Evolutionary conservation across 176 grass and related monocot species (phyloP).

Genomic region (Oropetium thomaeum): DNA sequence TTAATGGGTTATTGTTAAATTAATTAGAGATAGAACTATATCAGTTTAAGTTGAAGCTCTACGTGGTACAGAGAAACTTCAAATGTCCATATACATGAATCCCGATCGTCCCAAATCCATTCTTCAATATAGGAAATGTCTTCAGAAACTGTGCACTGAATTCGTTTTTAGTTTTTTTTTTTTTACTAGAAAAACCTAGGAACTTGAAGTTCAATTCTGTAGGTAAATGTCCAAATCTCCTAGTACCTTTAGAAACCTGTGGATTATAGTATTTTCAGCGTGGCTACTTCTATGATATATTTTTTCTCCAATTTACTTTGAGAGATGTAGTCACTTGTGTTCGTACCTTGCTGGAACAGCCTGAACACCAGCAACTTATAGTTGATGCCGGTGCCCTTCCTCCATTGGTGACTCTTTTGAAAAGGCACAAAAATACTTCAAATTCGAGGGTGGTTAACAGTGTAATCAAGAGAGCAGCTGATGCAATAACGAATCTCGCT

Average conservation of each 20-base stretch:
- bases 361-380: constrained; percentile 98
- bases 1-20: constrained; percentile 14
- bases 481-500: constrained; percentile 99
- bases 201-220: neutral
- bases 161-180: too few relatives aligned
- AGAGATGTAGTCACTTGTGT: constrained; percentile 13
- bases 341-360: constrained; percentile 53
- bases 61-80: neutral
- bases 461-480: constrained; percentile 94
- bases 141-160: constrained; percentile 6
- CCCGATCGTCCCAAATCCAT: neutral
- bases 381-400: constrained; percentile 97
- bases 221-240: neutral
- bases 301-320: constrained; percentile 12
- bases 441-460: constrained; percentile 80
- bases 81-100: neutral
- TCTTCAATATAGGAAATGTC: neutral
- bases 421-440: constrained; percentile 65
- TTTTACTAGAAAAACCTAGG: neutral
- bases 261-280: constrained; percentile 13
- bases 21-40: neutral
- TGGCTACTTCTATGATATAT: neutral
- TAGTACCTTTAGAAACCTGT: neutral
- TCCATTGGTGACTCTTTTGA: constrained; percentile 77
- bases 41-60: neutral